These are phyloP conservation scores for Patellaria atrata DNA, from an alignment of 495 filamentous ascomycete genomes.

Conservation along the genomic window DNA sequence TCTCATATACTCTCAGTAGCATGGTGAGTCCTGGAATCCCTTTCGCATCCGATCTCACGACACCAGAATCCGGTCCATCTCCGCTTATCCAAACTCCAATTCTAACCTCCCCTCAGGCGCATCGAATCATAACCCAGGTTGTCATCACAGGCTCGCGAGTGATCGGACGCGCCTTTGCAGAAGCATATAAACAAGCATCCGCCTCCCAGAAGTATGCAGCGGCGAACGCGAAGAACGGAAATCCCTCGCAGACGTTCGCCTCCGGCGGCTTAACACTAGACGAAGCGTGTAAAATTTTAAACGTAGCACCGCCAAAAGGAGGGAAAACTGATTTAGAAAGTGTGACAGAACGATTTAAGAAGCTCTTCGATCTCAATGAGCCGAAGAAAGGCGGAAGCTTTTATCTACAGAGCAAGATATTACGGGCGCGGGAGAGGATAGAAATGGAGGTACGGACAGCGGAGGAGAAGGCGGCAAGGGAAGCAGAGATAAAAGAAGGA, in stretches of 20 bases:
- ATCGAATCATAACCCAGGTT: conserved; percentile 88
- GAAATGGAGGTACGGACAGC: conserved; percentile 59
- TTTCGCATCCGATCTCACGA: no score
- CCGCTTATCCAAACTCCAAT: no score
- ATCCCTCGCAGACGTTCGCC: conserved; percentile 36
- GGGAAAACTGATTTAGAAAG: conserved; percentile 63
- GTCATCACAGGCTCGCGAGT: conserved; percentile 80
- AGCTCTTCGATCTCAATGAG: conserved; percentile 84
- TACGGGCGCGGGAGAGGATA: conserved; percentile 80
- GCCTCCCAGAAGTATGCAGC: conserved; percentile 67
- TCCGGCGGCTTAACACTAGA: conserved; percentile 73
- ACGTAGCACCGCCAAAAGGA: conserved; percentile 74
- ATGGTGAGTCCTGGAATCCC: no score
- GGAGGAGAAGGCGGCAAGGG: conserved; percentile 34
- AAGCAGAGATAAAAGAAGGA: conserved; percentile 63
- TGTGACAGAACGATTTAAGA: conserved; percentile 80
- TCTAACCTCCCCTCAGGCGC: conserved; percentile 52
- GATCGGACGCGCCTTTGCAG: conserved; percentile 75
- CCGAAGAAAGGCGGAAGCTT: conserved; percentile 93
- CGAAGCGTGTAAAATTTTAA: conserved; percentile 94
- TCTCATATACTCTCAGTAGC: no score
- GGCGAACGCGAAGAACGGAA: conserved; percentile 38
- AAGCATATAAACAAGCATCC: conserved; percentile 47
- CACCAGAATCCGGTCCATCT: no score
- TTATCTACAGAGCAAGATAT: conserved; percentile 92